phyloP scores from a whole-genome alignment of 1,284 basidiomycete genomes.

The Leccinum pallidistipes region DNA sequence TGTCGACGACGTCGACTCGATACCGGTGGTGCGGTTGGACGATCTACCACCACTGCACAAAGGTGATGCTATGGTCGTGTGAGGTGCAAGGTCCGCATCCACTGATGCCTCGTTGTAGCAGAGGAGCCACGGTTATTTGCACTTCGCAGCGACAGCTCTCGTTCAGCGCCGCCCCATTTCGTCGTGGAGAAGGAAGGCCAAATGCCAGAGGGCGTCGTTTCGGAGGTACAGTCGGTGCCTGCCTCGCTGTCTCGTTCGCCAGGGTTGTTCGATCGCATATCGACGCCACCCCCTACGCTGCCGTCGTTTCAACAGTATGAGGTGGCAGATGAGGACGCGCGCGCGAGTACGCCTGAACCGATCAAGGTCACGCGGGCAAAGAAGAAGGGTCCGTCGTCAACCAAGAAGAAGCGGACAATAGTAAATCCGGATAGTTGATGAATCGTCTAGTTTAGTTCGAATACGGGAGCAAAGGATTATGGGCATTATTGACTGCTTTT shows the following conservation, averaged over 20 bases:
- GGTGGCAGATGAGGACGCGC: slow-evolving; percentile 47
- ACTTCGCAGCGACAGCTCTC: slow-evolving; percentile 37
- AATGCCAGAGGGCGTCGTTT: slow-evolving; percentile 69
- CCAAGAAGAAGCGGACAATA: slow-evolving; percentile 59
- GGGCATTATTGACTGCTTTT: neutral
- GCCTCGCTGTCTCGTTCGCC: slow-evolving; percentile 22
- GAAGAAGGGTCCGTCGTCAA: slow-evolving; percentile 63
- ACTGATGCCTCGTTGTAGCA: slow-evolving; percentile 15
- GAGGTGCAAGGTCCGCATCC: neutral
- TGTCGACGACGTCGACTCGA: slow-evolving; percentile 74
- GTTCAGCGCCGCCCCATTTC: slow-evolving; percentile 41
- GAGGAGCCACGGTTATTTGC: slow-evolving; percentile 40
- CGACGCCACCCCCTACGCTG: slow-evolving; percentile 38
- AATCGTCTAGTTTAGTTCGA: neutral
- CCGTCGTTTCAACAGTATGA: slow-evolving; percentile 65
- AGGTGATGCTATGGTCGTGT: slow-evolving; percentile 29
- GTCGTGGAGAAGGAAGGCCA: slow-evolving; percentile 80
- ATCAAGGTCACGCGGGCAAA: slow-evolving; percentile 72
- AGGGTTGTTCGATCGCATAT: slow-evolving; percentile 36
- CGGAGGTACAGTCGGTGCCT: slow-evolving; percentile 27
- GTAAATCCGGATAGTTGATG: slow-evolving; percentile 25
- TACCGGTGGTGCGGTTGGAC: slow-evolving; percentile 83
- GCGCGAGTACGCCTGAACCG: slow-evolving; percentile 62
- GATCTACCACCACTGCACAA: slow-evolving; percentile 50
- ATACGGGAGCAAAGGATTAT: neutral